phyloP scores from a whole-genome alignment of 1,139 yeast genomes.

The Lipomyces yarrowii region DNA sequence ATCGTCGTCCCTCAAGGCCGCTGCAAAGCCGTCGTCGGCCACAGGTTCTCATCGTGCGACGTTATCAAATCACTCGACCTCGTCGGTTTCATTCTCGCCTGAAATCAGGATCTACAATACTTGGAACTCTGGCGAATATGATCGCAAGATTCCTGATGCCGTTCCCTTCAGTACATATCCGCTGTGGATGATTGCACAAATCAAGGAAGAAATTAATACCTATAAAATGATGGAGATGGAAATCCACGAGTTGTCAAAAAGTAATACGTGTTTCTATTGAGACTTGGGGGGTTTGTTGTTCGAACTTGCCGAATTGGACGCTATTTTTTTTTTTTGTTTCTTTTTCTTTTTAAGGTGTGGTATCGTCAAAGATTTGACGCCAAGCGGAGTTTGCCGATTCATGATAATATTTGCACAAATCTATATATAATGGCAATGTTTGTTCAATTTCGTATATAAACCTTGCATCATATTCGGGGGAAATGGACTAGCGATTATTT shows the following conservation, averaged over 20 bases:
- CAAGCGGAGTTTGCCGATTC: too few relatives aligned
- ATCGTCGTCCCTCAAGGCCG: conserved; percentile 13
- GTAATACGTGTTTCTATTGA: conserved; percentile 81
- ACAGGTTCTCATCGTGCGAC: background rate
- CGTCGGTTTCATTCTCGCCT: conserved; percentile 77
- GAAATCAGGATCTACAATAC: conserved; percentile 86
- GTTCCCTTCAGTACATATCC: conserved; percentile 24
- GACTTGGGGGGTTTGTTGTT: background rate
- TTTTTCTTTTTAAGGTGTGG: too few relatives aligned
- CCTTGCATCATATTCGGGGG: too few relatives aligned
- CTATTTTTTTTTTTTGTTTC: too few relatives aligned
- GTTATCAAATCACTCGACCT: background rate
- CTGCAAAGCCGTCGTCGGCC: background rate
- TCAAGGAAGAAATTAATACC: conserved; percentile 81
- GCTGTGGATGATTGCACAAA: conserved; percentile 68
- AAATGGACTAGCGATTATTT: too few relatives aligned
- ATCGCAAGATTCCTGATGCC: conserved; percentile 78
- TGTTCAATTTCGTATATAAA: too few relatives aligned
- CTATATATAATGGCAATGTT: too few relatives aligned
- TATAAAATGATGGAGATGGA: conserved; percentile 75
- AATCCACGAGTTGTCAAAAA: conserved; percentile 72
- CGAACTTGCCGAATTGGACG: too few relatives aligned
- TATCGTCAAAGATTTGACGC: too few relatives aligned
- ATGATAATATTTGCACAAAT: too few relatives aligned
- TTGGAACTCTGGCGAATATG: conserved; percentile 81